Conservation (phyloP, 176 grass and related monocot genomes). For the Hyparrhenia diplandra region DNA sequence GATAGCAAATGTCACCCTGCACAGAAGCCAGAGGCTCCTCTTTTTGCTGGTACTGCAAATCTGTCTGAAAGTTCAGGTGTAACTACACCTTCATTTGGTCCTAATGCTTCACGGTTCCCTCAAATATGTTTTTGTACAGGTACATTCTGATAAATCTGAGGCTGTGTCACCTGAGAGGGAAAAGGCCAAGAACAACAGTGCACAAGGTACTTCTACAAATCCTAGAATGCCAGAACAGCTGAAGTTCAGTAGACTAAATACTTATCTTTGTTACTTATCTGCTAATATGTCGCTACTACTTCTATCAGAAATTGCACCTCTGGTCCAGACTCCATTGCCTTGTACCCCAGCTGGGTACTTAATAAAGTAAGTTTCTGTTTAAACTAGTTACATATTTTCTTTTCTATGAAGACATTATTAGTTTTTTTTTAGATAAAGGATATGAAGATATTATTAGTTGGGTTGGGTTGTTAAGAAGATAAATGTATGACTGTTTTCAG, state of each 20-base stretch:
- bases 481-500: conserved; percentile 33
- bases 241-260: neutral
- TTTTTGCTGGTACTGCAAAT: conserved; percentile 34
- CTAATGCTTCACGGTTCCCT: neutral
- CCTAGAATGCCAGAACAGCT: neutral
- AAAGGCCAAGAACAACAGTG: conserved; percentile 4
- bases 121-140: conserved; percentile 18
- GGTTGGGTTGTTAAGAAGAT: neutral
- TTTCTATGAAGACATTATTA: neutral
- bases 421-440: no score
- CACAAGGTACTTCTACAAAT: conserved; percentile 30
- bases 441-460: neutral
- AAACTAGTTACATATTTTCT: neutral
- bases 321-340: conserved; percentile 21
- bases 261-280: neutral
- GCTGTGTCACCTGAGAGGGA: neutral
- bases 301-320: conserved; percentile 31
- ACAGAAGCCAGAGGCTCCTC: conserved; percentile 21
- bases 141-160: conserved; percentile 17
- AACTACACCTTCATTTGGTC: neutral
- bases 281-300: neutral
- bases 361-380: conserved; percentile 34
- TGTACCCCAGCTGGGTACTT: conserved; percentile 31
- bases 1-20: neutral
- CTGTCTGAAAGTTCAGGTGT: neutral